Evolutionary conservation across 176 grass and related monocot genomes (phyloP), one percentile per base, ranked within the genome.

Genomic region (Aegilops umbellulata): DNA sequence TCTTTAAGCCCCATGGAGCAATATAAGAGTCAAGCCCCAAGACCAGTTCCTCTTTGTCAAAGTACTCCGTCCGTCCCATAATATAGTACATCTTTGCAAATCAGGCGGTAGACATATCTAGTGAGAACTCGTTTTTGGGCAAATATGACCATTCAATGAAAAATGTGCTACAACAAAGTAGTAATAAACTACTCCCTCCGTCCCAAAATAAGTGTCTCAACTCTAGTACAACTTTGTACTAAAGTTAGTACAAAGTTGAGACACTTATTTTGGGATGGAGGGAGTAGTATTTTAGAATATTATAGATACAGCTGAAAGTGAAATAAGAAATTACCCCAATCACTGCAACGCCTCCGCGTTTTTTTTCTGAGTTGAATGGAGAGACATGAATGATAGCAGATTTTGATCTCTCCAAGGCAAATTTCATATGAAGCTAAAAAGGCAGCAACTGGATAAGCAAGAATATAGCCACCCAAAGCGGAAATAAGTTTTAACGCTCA

Each of bases 341-440:
- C 29, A 98, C 84, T 86, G 94, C 93, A 74, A 95, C 92, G 47
- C 94, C 93, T 12, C 92, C 90, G 2, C 92, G 65, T 24, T 98
- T 98, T 76, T 94, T 98, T 85, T 95, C 94, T 13, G 96, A 98
- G 76, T 92, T 95, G 88, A 98, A 98, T 73, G 96, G 96, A 77
- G 81, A 89, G 47, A 90, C 96, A 49, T 94, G 94, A 87, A 95
- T 58, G 81, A 98, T 92, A 81, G 86, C 35, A 87, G 92, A 95
- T 86, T 86, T 88, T 84, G 90, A 90, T 86, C 90, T 89, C 83
- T 89, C 84, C 63, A 77, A 86, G 27, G 23, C 78, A 88, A 98
- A 98, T 77, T 91, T 94, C 92, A 98, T 92, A 69, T 41, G 79
- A 76, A 95, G 92, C 97, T 98, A 90, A 65, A 85, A 53, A 83